Base-by-base conservation (phyloP, 805 yeast genomes). In the Saccharomycopsis synnaedendra region DNA sequence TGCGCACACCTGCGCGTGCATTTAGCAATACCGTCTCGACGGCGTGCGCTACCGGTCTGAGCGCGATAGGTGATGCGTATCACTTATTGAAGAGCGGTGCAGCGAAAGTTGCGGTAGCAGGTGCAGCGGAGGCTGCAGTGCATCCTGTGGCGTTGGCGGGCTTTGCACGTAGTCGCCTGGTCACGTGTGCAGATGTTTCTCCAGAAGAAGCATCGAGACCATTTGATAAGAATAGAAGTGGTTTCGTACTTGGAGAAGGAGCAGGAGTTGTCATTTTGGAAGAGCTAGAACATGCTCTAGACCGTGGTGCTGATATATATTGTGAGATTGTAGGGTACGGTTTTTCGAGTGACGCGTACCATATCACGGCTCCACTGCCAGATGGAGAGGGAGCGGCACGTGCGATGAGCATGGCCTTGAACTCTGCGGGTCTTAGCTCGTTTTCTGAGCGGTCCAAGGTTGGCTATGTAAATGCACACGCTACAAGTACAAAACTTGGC, bases 31-130 rank as follows among this genome's bases (percentile, higher is more conserved):
- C 95, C 0, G 93, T 80, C 0, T 76, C 95, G 1, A 88, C 97
- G 0, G 98, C 98, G 0, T 93, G 99, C 68, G 95, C 99, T 3
- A 88, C 98, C 0, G 99, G 99, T 0, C 75, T 83, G 32, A 94
- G 93, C 59, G 75, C 96, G 0, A 81, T 93, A 43, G 97, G 97
- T 3, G 99, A 93, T 60, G 97, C 96, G 0, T 75, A 71, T 55
- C 76, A 89, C 57, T 81, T 89, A 57, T 85, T 93, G 50, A 67
- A 72, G 51, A 79, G 80, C 48, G 94, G 85, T 3, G 82, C 84
- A 65, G 86, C 90, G 7, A 82, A 88, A 55, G 85, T 82, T 3
- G 85, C 89, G 79, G 71, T 93, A 6, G 93, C 95, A 5, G 98
- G 98, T n/a, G 95, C 96, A 1, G 69, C 95, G 3, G 99, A 93